Percentiles rank a stretch among this genome's conserved stretches.
Evolutionary conservation across 192 early-diverging fungal genomes (phyloP).

Genomic region (Umbelopsis vinacea): DNA sequence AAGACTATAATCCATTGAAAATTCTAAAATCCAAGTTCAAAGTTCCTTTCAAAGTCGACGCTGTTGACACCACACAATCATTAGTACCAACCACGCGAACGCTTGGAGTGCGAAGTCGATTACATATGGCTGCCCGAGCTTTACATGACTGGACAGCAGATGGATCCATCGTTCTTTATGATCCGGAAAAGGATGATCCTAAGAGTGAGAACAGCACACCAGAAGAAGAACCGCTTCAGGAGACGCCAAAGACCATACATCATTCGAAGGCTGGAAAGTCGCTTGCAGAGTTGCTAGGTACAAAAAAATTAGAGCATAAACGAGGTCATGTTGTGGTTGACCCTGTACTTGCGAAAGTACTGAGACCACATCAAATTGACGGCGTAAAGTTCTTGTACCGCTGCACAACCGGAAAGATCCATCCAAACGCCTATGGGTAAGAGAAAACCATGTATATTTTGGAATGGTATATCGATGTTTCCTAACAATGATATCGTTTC

Average conservation of each 20-base stretch:
- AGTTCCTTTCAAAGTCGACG: conserved; percentile 10
- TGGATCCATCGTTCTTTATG: conserved; percentile 83
- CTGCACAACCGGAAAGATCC: conserved; percentile 84
- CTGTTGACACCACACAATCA: conserved; percentile 14
- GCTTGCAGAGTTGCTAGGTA: conserved; percentile 58
- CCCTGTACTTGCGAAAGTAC: conserved; percentile 78
- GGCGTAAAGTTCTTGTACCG: conserved; percentile 96
- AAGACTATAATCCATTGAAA: conserved; percentile 26
- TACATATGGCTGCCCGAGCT: conserved; percentile 59
- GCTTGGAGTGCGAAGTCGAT: conserved; percentile 61
- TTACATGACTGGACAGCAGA: conserved; percentile 82
- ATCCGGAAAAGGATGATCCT: conserved; percentile 60
- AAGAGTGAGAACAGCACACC: conserved; percentile 25
- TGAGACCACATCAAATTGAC: conserved; percentile 97
- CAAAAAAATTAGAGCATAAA: conserved; percentile 45
- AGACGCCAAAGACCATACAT: conserved; percentile 40
- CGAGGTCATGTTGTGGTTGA: conserved; percentile 84
- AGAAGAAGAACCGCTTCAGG: conserved; percentile 52
- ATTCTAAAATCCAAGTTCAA: conserved; percentile 22
- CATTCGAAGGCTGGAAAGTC: conserved; percentile 50
- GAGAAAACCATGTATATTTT: neutral
- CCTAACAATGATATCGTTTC: neutral
- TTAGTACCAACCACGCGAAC: conserved; percentile 22
- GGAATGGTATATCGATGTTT: neutral
- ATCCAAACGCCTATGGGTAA: conserved; percentile 75